These are phyloP conservation scores for Aspergillus felis DNA, from an alignment of 2,329 filamentous ascomycete genomes.

Conservation along the genomic window DNA sequence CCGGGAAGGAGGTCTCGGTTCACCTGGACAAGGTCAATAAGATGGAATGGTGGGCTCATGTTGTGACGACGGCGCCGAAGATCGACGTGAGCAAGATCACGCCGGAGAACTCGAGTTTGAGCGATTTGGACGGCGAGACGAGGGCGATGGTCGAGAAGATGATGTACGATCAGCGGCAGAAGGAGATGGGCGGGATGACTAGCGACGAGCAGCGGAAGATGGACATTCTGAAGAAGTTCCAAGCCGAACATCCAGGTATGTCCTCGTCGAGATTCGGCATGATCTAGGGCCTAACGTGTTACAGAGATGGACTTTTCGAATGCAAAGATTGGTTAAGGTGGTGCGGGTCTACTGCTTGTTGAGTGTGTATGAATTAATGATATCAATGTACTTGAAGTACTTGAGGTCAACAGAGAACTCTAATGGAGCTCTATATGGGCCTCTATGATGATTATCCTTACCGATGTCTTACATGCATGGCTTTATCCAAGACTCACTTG, in stretches of 20 bases:
- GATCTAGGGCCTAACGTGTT: conserved; percentile 7
- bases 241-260: conserved; percentile 64
- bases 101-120: conserved; percentile 86
- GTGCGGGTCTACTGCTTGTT: neutral
- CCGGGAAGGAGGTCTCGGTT: conserved; percentile 71
- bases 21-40: conserved; percentile 96
- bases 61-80: conserved; percentile 78
- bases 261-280: conserved; percentile 1
- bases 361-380: conserved; percentile 21
- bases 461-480: neutral
- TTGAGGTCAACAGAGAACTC: neutral
- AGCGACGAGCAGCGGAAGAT: conserved; percentile 95
- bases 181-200: conserved; percentile 82
- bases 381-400: neutral
- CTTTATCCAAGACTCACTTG: neutral
- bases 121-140: conserved; percentile 91
- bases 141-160: conserved; percentile 99
- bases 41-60: conserved; percentile 97
- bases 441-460: neutral
- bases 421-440: neutral
- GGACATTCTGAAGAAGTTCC: conserved; percentile 90
- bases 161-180: conserved; percentile 99
- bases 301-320: conserved; percentile 65
- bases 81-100: conserved; percentile 95
- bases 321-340: conserved; percentile 53